These are phyloP conservation scores for Boletus bicolor DNA, from an alignment of 768 basidiomycete species.

Conservation along the genomic window DNA sequence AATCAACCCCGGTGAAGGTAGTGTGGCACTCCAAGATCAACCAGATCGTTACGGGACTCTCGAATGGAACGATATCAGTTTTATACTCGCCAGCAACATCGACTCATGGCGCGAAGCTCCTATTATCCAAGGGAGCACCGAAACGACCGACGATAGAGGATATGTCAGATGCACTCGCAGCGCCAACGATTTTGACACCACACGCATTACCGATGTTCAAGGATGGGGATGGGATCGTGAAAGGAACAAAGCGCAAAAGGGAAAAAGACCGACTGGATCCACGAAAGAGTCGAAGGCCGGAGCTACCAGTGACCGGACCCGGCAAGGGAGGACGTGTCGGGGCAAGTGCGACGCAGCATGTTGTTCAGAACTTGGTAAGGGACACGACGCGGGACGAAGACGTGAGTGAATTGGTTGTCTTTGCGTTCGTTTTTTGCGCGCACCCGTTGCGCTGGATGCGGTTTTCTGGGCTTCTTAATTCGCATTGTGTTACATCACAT, in stretches of 20 bases:
- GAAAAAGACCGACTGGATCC: constrained; percentile 89
- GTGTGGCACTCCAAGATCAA: constrained; percentile 98
- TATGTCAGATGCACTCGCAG: constrained; percentile 80
- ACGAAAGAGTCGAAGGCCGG: constrained; percentile 88
- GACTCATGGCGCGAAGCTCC: constrained; percentile 86
- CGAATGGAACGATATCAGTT: constrained; percentile 84
- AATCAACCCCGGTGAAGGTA: constrained; percentile 83
- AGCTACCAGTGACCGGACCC: constrained; percentile 89
- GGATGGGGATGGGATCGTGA: constrained; percentile 65
- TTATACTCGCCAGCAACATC: constrained; percentile 92
- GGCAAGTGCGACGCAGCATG: constrained; percentile 94
- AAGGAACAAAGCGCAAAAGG: constrained; percentile 80
- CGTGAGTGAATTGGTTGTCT: constrained; percentile 57
- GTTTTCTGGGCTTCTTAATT: constrained; percentile 1
- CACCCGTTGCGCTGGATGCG: neutral
- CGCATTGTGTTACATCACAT: constrained; percentile 14
- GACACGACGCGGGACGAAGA: constrained; percentile 92
- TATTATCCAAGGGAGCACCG: constrained; percentile 82
- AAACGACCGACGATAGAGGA: constrained; percentile 82
- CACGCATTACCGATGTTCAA: constrained; percentile 91
- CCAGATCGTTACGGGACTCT: constrained; percentile 85
- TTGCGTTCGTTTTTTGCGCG: neutral
- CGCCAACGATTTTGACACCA: constrained; percentile 88
- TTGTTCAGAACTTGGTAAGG: constrained; percentile 91
- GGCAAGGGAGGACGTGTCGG: constrained; percentile 94